Evolutionary conservation across 768 basidiomycete genomes (phyloP), one percentile per base, ranked within the genome.

Genomic region (Cytidiella melzeri): DNA sequence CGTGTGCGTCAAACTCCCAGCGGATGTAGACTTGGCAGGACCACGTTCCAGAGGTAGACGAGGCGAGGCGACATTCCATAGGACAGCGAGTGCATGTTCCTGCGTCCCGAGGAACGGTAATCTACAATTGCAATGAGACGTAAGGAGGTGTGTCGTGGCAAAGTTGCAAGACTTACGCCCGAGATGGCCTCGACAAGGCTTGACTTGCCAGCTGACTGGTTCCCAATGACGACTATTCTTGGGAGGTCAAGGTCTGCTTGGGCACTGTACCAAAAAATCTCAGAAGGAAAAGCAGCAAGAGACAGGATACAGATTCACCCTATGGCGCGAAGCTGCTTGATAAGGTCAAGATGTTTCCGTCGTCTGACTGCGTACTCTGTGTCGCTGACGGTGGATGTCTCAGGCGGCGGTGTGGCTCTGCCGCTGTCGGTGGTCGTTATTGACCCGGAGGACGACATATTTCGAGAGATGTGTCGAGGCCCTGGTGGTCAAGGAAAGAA

Each of bases 121-220:
- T 75, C 71, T 73, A 52, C 12, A 39, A 13, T 20, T 21, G 19
- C 43, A 51, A 37, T 19, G 2, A 26, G 10, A 28, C 7, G 19
- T 11, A 12, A 24, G 18, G 10, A 21, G 21, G 26, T 21, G 26
- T n/a, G 34, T 7, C 10, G 34, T 15, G 30, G n/a, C 3, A 18
- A 28, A 44, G 4, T 21, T 11, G 4, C 41, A 11, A 5, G 3
- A 39, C 52, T 41, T 27, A 75, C 73, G 7, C 72, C 72, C 5
- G 71, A 72, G 23, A 79, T 74, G 1, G 76, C 72, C 54, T 77
- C 76, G 3, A 77, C 73, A 9, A 77, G 62, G 34, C 68, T 70
- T 2, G 70, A 73, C 57, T 73, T 73, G 1, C 70, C 78, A 5
- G 75, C 74, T 34, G 68, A 71, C 57, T 79, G 79, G 40, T 75